Base-by-base conservation (phyloP, 768 basidiomycete genomes). In the Panellus pusillus region DNA sequence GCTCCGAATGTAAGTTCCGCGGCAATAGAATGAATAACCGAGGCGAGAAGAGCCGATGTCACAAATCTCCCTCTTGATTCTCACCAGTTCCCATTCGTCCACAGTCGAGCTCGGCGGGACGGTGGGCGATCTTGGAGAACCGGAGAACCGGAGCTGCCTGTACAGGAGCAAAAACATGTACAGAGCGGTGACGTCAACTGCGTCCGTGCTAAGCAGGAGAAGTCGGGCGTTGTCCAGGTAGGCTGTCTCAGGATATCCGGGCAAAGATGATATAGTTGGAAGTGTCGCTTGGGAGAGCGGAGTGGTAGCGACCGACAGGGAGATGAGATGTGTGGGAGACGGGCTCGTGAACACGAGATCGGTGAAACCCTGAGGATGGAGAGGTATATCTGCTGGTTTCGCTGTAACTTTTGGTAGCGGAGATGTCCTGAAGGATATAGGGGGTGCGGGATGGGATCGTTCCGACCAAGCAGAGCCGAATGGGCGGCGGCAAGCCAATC, bases 141-240 rank as follows among this genome's bases (percentile, higher is more conserved):
- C 74, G 49, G 83, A 80, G 61, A 79, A 78, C 37, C 82, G 70
- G 60, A 93, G 80, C 65, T 92, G 87, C 38, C 90, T 83, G 66
- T 84, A 92, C 18, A 93, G 82, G 63, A 93, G 74, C 32, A 91
- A 74, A 61, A 92, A 82, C 82, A 93, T 86, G 71, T 87, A 90
- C 46, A 91, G 70, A 41, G 86, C 81, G 17, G 83, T 82, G 39
- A 86, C 74, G 62, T 95, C 92, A 27, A 83, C 78, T 0, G 86
- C 85, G 55, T 96, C 93, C 38, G 81, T 74, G 60, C 80, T 80
- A 57, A 93, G 79, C 19, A 76, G 75, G 20, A 78, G 68, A 11
- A 94, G 73, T 27, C 92, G 88, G 39, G 80, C 72, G 53, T 78
- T 81, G 72, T 94, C 92, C 47, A 95, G 83, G 67, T 89, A 89